A percentile compares a stretch with the other conserved stretches of the same genome.
Evolutionary conservation across 2,329 filamentous ascomycete genomes (phyloP).

Genomic region (Botrytis medusae): DNA sequence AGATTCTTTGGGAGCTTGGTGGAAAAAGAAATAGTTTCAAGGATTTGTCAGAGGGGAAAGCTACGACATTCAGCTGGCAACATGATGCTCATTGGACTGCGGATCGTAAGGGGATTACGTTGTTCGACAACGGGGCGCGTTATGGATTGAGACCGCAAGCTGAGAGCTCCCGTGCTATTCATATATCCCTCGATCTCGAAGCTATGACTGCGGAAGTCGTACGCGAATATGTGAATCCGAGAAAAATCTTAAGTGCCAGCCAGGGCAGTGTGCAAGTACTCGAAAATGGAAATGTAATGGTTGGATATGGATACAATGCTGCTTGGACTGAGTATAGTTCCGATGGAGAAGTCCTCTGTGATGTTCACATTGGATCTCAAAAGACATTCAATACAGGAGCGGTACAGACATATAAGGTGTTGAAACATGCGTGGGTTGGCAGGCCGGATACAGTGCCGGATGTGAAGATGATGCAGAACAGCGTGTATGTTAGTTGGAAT

Average conservation of each 20-base stretch:
- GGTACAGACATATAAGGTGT: conserved; percentile 16
- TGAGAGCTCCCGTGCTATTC: conserved; percentile 23
- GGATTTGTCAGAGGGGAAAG: conserved; percentile 36
- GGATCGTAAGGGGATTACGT: conserved; percentile 23
- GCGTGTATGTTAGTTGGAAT: conserved; percentile 5
- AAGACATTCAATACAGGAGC: neutral
- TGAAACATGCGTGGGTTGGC: neutral
- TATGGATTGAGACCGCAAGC: conserved; percentile 17
- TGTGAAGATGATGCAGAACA: neutral
- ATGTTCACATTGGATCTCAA: neutral
- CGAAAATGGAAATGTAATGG: neutral
- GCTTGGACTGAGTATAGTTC: conserved; percentile 7
- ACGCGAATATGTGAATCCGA: conserved; percentile 23
- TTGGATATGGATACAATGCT: conserved; percentile 7
- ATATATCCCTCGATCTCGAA: conserved; percentile 22
- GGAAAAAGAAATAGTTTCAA: conserved; percentile 46
- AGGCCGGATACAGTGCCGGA: neutral
- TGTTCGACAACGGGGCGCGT: conserved; percentile 27
- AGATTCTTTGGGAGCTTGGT: conserved; percentile 48
- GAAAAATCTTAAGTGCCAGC: conserved; percentile 26
- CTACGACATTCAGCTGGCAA: conserved; percentile 50
- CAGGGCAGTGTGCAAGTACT: conserved; percentile 31
- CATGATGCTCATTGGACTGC: conserved; percentile 47
- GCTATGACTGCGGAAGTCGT: conserved; percentile 26
- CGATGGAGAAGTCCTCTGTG: neutral